A percentile compares a stretch with the other conserved stretches of the same genome.
These are phyloP conservation scores for Coleophoma crateriformis DNA, from an alignment of 2,329 filamentous ascomycete genomes.

Conservation along the genomic window DNA sequence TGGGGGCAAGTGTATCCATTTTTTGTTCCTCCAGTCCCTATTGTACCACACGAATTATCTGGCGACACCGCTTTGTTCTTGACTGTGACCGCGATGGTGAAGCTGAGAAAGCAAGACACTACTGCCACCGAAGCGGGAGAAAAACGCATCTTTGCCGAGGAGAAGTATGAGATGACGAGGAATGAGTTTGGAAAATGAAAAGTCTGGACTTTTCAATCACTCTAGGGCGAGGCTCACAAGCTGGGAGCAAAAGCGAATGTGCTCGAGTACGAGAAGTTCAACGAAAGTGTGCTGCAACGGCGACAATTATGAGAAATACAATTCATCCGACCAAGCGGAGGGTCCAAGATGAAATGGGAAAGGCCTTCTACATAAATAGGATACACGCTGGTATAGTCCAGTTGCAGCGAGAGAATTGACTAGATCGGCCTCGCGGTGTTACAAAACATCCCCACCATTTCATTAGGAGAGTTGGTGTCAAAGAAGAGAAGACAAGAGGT, in stretches of 20 bases:
- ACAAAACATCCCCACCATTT: too few species aligned
- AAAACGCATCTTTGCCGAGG: background rate
- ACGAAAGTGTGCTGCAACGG: background rate
- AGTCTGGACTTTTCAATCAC: too few species aligned
- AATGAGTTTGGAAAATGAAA: too few species aligned
- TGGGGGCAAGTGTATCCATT: constrained; percentile 14
- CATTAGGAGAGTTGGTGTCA: too few species aligned
- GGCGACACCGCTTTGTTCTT: constrained; percentile 8
- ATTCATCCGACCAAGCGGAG: too few species aligned
- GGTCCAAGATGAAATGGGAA: too few species aligned
- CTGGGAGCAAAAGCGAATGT: background rate
- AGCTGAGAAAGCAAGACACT: background rate
- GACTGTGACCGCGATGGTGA: background rate
- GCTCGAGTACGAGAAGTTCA: background rate
- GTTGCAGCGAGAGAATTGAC: too few species aligned
- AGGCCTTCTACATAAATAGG: too few species aligned
- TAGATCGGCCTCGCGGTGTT: too few species aligned
- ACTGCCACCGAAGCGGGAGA: background rate
- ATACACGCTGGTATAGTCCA: too few species aligned
- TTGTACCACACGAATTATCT: constrained; percentile 16
- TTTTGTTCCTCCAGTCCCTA: constrained; percentile 9
- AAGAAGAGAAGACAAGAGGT: too few species aligned
- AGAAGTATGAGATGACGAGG: background rate
- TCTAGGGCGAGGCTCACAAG: background rate
- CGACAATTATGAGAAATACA: too few species aligned